Evolutionary conservation across 345 rosid species (phyloP).

Genomic region (Sisymbrium irio): DNA sequence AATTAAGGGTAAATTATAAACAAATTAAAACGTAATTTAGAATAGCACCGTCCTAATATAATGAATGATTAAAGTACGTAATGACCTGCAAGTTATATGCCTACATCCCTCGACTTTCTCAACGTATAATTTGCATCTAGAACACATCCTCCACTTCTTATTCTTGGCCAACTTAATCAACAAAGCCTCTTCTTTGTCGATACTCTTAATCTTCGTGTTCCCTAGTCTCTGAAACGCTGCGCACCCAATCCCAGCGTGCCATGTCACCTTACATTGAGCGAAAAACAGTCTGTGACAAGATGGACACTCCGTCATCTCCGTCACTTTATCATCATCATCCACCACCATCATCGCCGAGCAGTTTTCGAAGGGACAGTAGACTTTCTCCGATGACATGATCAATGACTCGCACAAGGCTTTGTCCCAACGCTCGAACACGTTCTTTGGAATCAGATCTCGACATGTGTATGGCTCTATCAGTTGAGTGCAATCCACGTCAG

Average conservation of each 20-base stretch:
- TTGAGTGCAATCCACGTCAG: neutral
- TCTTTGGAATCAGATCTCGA: neutral
- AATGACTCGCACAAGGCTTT: neutral
- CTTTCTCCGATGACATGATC: neutral
- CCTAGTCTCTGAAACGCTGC: neutral
- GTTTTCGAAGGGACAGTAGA: neutral
- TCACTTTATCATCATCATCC: neutral
- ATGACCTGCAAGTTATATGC: neutral
- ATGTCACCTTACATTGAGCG: neutral
- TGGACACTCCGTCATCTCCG: neutral
- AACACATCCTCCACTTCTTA: neutral
- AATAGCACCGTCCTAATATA: neutral
- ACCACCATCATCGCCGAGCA: neutral
- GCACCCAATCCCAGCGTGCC: neutral
- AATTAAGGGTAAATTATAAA: neutral
- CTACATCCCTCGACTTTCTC: neutral
- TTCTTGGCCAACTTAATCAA: neutral
- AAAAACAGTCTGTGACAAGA: neutral
- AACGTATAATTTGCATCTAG: neutral
- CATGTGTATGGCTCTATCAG: neutral
- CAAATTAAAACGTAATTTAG: neutral
- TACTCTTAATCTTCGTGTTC: too few relatives aligned
- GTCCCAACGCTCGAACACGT: neutral
- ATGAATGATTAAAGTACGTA: neutral
- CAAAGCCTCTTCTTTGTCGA: neutral